Percentiles rank a stretch among this genome's conserved stretches.
Evolutionary conservation across 108 stramenopile genomes (phyloP).

Genomic region (Conticribra weissflogii): DNA sequence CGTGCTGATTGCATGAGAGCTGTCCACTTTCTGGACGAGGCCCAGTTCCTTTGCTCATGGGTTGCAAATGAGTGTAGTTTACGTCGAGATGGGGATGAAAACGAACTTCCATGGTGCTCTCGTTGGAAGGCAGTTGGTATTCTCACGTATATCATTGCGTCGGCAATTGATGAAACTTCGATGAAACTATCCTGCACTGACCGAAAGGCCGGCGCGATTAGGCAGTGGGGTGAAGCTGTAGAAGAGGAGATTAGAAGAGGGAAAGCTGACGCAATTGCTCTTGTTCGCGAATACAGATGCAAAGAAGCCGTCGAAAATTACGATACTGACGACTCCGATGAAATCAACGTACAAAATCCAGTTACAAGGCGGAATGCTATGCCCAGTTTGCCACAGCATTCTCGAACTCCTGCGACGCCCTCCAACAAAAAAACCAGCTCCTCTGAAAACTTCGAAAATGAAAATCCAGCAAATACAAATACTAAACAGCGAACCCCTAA

Average conservation of each 20-base stretch:
- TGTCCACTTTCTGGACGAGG: slow-evolving; percentile 75
- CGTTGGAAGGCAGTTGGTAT: slow-evolving; percentile 69
- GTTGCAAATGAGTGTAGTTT: slow-evolving; percentile 68
- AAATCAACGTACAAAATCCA: not conserved
- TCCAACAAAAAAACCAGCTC: too few species aligned
- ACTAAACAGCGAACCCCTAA: not conserved
- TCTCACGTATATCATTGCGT: slow-evolving; percentile 57
- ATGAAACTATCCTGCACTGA: slow-evolving; percentile 6
- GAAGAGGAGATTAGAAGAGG: slow-evolving; percentile 49
- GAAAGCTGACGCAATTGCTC: slow-evolving; percentile 49
- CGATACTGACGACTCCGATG: too few species aligned
- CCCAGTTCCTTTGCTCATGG: slow-evolving; percentile 77
- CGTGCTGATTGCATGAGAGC: slow-evolving; percentile 85
- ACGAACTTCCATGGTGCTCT: slow-evolving; percentile 51
- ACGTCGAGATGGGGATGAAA: slow-evolving; percentile 46
- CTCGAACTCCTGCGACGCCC: too few species aligned
- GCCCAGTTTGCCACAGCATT: not conserved
- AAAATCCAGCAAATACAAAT: too few species aligned
- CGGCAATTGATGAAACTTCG: slow-evolving; percentile 58
- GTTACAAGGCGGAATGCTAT: not conserved
- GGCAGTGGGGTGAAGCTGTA: slow-evolving; percentile 54
- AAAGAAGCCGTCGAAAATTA: too few species aligned
- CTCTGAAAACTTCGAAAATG: too few species aligned
- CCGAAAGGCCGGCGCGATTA: slow-evolving; percentile 3
- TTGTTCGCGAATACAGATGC: slow-evolving; percentile 9